phyloP scores from a whole-genome alignment of 768 basidiomycete genomes.

The Kondoa malvinella region DNA sequence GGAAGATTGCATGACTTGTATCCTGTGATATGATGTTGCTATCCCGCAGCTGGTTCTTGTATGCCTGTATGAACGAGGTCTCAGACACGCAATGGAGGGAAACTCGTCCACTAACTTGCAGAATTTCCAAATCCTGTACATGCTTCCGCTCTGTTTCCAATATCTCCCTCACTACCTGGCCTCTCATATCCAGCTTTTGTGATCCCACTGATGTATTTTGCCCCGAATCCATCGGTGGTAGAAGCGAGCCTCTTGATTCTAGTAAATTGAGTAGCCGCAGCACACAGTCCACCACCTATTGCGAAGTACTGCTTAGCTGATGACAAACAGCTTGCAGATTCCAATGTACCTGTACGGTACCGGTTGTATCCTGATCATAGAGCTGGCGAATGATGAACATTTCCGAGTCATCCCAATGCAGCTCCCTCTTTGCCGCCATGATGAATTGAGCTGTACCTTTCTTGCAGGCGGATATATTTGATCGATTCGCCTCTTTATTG shows the following conservation, averaged over 20 bases:
- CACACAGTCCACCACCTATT: conserved; percentile 87
- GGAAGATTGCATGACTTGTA: conserved; percentile 87
- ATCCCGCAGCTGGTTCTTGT: conserved; percentile 64
- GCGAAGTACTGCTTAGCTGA: neutral
- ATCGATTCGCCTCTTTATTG: conserved; percentile 50
- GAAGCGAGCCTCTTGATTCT: conserved; percentile 35
- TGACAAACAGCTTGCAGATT: neutral
- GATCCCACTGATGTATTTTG: conserved; percentile 1
- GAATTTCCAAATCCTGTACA: conserved; percentile 88
- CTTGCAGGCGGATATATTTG: conserved; percentile 62
- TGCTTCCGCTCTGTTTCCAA: conserved; percentile 94
- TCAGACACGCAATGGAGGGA: neutral
- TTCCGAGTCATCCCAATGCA: conserved; percentile 30
- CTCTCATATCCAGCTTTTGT: conserved; percentile 20
- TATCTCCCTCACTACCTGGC: conserved; percentile 52
- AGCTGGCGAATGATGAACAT: conserved; percentile 77
- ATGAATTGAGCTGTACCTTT: conserved; percentile 77
- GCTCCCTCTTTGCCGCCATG: conserved; percentile 56
- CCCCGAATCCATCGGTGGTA: conserved; percentile 7
- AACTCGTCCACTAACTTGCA: conserved; percentile 54
- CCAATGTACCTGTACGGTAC: conserved; percentile 72
- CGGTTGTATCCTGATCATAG: conserved; percentile 72
- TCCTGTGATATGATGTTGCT: conserved; percentile 78
- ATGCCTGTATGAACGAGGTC: conserved; percentile 44
- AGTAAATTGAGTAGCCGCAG: conserved; percentile 64